These are phyloP conservation scores for Geosmithia putterillii DNA, from an alignment of 2,329 filamentous ascomycete genomes.

Conservation along the genomic window DNA sequence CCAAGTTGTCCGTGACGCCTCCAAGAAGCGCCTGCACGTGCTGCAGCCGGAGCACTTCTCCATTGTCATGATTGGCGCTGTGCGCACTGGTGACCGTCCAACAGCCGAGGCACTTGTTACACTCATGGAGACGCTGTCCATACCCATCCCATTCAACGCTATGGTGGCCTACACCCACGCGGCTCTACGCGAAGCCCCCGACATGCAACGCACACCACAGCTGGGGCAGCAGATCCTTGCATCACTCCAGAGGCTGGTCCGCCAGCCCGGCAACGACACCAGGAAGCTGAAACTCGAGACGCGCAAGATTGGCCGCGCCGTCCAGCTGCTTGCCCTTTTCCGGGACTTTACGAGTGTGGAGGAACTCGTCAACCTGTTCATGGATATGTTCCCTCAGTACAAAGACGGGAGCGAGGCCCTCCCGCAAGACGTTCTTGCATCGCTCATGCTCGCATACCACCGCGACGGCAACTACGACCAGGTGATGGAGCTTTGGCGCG, in stretches of 20 bases:
- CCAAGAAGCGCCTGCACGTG: constrained; percentile 29
- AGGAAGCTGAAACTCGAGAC: constrained; percentile 13
- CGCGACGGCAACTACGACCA: constrained; percentile 43
- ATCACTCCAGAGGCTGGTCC: constrained; percentile 11
- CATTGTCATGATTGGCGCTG: constrained; percentile 38
- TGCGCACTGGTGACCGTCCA: constrained; percentile 29
- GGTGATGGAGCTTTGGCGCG: constrained; percentile 38
- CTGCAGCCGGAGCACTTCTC: constrained; percentile 36
- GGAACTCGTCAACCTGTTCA: constrained; percentile 43
- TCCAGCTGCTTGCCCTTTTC: constrained; percentile 19
- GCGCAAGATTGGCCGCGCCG: constrained; percentile 16
- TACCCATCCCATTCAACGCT: constrained; percentile 28
- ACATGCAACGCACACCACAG: constrained; percentile 9
- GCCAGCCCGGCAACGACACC: constrained; percentile 3
- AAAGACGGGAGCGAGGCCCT: constrained; percentile 18
- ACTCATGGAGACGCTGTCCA: constrained; percentile 28
- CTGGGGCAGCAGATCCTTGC: constrained; percentile 15
- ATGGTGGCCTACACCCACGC: constrained; percentile 17
- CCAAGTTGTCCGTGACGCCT: constrained; percentile 30
- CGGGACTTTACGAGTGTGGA: constrained; percentile 40
- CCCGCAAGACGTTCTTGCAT: constrained; percentile 43
- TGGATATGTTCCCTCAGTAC: constrained; percentile 22
- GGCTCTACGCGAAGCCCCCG: constrained; percentile 1
- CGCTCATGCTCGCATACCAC: constrained; percentile 57
- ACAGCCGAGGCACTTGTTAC: constrained; percentile 26